These are phyloP conservation scores for Wickerhamomyces ciferrii DNA, from an alignment of 805 yeast species.

Conservation along the genomic window DNA sequence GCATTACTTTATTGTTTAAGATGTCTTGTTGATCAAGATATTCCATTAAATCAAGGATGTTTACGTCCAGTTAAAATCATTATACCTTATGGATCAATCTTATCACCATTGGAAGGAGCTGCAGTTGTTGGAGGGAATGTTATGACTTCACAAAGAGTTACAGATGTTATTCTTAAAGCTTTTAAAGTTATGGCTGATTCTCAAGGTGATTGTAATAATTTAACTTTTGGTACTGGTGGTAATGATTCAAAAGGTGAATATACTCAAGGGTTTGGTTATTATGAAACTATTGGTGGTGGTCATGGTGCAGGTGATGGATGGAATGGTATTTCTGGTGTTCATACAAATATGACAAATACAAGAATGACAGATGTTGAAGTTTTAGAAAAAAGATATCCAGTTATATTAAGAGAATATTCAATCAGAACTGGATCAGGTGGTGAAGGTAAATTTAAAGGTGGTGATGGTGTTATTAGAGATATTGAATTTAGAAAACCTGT, in stretches of 20 bases:
- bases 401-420: conserved; percentile 64
- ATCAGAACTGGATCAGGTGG: conserved; percentile 80
- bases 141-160: conserved; percentile 88
- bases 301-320: conserved; percentile 88
- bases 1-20: conserved; percentile 86
- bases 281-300: conserved; percentile 95
- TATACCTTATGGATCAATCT: conserved; percentile 56
- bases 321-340: conserved; percentile 87
- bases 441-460: conserved; percentile 65
- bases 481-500: conserved; percentile 72
- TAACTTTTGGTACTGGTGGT: conserved; percentile 85
- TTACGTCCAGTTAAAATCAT: conserved; percentile 67
- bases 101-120: conserved; percentile 77
- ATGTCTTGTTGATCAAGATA: conserved; percentile 78
- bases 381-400: conserved; percentile 86
- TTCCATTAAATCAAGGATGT: conserved; percentile 94
- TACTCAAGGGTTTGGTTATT: conserved; percentile 76
- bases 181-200: conserved; percentile 91
- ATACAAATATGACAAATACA: conserved; percentile 91
- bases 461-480: conserved; percentile 83
- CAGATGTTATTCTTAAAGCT: conserved; percentile 84
- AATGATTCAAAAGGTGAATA: conserved; percentile 42
- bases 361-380: conserved; percentile 89
- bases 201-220: conserved; percentile 92
- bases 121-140: conserved; percentile 97